phyloP scores from a whole-genome alignment of 768 basidiomycete species.

The Hemileccinum rubropunctum region DNA sequence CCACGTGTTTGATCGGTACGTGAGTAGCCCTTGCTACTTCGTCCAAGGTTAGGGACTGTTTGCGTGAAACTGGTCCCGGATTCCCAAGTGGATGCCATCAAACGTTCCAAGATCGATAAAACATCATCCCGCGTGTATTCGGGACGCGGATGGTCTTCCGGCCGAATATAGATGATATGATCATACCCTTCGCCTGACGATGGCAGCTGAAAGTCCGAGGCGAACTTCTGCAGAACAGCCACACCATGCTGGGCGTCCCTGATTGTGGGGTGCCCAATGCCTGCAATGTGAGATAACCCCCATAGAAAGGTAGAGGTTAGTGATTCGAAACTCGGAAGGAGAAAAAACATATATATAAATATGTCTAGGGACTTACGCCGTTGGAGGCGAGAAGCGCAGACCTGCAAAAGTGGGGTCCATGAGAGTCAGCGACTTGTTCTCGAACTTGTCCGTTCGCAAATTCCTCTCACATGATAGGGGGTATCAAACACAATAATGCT shows the following conservation, averaged over 20 bases:
- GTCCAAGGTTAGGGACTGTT: conserved; percentile 14
- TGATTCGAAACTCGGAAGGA: conserved; percentile 1
- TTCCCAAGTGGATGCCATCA: conserved; percentile 34
- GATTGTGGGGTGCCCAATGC: conserved; percentile 76
- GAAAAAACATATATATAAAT: conserved; percentile 1
- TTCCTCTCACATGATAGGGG: conserved; percentile 61
- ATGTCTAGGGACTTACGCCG: conserved; percentile 45
- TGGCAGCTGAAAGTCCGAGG: conserved; percentile 57
- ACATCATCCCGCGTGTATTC: conserved; percentile 54
- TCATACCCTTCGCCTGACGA: conserved; percentile 61
- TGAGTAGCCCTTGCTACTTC: conserved; percentile 2
- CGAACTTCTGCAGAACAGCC: conserved; percentile 63
- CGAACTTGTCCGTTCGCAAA: not conserved
- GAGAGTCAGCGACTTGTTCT: conserved; percentile 12
- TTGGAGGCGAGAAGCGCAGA: conserved; percentile 59
- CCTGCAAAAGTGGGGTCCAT: conserved; percentile 36
- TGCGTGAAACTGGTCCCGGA: conserved; percentile 7
- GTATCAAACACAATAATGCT: conserved; percentile 81
- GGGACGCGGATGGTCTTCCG: conserved; percentile 37
- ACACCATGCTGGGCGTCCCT: conserved; percentile 54
- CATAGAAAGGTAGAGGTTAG: conserved; percentile 9
- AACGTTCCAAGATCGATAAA: conserved; percentile 47
- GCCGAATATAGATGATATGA: conserved; percentile 43
- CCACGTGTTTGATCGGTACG: conserved; percentile 20
- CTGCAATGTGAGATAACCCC: conserved; percentile 36